Conservation (phyloP, 176 grass and related monocot genomes). For the Alopecurus myosuroides region DNA sequence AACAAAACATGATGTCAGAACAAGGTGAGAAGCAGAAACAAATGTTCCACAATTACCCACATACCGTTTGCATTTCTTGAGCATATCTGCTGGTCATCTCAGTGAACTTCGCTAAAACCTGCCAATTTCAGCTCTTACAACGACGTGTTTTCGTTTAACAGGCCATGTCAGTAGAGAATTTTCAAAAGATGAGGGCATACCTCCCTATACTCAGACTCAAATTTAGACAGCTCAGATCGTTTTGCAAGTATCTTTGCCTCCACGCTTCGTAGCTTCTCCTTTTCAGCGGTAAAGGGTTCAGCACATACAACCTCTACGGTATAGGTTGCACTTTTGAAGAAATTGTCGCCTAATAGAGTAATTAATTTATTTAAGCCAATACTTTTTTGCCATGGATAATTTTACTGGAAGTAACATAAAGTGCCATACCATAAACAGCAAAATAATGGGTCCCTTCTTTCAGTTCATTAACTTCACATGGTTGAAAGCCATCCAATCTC, state of each 20-base stretch:
- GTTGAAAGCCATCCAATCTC: conserved; percentile 96
- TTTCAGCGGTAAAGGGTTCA: conserved; percentile 74
- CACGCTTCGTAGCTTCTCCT: conserved; percentile 63
- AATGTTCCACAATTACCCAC: conserved; percentile 24
- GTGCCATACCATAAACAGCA: conserved; percentile 80
- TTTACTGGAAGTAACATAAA: conserved; percentile 2
- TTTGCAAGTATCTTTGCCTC: conserved; percentile 85
- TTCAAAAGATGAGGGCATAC: conserved; percentile 30
- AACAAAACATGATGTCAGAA: conserved; percentile 16
- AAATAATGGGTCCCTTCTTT: conserved; percentile 93
- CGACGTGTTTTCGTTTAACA: conserved; percentile 2
- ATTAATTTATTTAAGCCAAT: neutral
- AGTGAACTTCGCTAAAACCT: conserved; percentile 89
- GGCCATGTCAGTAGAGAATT: neutral
- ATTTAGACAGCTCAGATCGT: conserved; percentile 81
- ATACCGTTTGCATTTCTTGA: conserved; percentile 93
- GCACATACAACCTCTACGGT: conserved; percentile 84
- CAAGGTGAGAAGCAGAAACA: neutral
- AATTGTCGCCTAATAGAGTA: conserved; percentile 77
- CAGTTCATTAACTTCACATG: conserved; percentile 97
- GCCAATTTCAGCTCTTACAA: conserved; percentile 21
- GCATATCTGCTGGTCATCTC: conserved; percentile 93
- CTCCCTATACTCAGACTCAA: conserved; percentile 95
- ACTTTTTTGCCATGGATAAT: neutral
- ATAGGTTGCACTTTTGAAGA: conserved; percentile 95